phyloP scores from a whole-genome alignment of 441 rosid genomes.

The Viola pubescens region DNA sequence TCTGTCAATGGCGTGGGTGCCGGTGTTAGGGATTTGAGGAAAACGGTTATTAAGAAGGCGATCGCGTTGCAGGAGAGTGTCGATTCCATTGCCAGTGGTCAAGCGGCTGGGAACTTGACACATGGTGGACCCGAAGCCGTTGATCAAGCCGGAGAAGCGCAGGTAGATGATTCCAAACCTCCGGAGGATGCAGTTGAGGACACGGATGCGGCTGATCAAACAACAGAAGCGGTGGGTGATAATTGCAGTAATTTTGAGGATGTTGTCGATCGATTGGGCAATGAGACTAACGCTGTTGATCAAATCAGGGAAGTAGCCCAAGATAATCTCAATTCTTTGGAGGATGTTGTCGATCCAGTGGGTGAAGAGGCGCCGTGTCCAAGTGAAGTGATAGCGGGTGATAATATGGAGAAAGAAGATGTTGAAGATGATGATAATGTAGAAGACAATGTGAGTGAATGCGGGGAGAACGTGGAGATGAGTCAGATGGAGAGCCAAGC shows the following conservation, averaged over 20 bases:
- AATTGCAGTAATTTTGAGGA: not conserved
- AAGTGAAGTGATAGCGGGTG: not conserved
- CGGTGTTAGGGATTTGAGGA: conserved; percentile 51
- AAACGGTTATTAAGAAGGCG: conserved; percentile 39
- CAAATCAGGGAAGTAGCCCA: no score
- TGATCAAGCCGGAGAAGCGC: not conserved
- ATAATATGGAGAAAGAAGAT: not conserved
- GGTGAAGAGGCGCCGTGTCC: no score
- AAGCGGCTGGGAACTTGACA: not conserved
- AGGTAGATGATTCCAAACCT: not conserved
- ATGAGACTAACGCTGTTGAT: no score
- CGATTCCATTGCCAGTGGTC: conserved; percentile 26
- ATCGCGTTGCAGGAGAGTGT: conserved; percentile 48
- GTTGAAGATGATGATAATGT: not conserved
- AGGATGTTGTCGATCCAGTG: no score
- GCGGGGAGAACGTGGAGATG: conserved; percentile 4
- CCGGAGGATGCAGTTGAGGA: not conserved
- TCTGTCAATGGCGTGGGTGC: conserved; percentile 45
- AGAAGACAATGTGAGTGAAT: not conserved
- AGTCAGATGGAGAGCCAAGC: conserved; percentile 19
- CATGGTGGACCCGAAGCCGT: no score
- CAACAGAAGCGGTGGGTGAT: not conserved
- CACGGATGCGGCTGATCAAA: not conserved
- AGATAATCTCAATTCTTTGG: no score
- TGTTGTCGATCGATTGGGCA: not conserved